Evolutionary conservation across 1,139 yeast genomes (phyloP).

Genomic region (Debaryomyces coudertii): DNA sequence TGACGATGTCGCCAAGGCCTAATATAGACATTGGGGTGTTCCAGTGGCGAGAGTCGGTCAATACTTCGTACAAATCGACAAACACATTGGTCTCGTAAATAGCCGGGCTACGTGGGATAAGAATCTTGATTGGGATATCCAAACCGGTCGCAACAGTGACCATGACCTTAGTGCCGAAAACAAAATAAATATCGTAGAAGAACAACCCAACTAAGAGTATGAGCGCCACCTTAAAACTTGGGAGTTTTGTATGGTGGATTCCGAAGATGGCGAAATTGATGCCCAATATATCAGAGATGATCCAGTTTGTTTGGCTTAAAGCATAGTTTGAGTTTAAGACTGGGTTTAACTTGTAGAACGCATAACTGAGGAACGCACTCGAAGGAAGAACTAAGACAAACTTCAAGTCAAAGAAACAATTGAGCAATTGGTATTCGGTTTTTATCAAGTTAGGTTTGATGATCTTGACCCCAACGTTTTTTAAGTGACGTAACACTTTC

Average conservation of each 20-base stretch:
- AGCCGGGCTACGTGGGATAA: constrained; percentile 42
- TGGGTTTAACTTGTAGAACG: constrained; percentile 28
- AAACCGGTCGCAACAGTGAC: constrained; percentile 59
- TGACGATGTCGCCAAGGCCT: constrained; percentile 65
- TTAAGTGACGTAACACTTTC: constrained; percentile 16
- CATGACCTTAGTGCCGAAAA: constrained; percentile 66
- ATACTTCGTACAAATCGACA: constrained; percentile 9
- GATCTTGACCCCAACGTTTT: constrained; percentile 20
- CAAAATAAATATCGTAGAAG: constrained; percentile 67
- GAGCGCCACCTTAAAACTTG: constrained; percentile 48
- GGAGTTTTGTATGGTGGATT: constrained; percentile 31
- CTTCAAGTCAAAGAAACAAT: constrained; percentile 38
- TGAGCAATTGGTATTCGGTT: constrained; percentile 30
- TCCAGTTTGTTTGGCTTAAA: constrained; percentile 27
- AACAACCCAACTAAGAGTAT: constrained; percentile 54
- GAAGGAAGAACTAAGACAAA: constrained; percentile 29
- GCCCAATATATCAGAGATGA: constrained; percentile 37
- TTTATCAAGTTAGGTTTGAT: constrained; percentile 22
- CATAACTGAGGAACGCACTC: constrained; percentile 20
- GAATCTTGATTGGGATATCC: constrained; percentile 59
- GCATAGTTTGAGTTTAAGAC: constrained; percentile 18
- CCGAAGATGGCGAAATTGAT: constrained; percentile 40
- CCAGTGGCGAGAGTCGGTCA: constrained; percentile 9
- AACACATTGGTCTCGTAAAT: constrained; percentile 3
- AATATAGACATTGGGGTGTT: constrained; percentile 16